A percentile compares a stretch with the other conserved stretches of the same genome.
Conservation (phyloP, 768 basidiomycete genomes). For the Suillus luteus region DNA sequence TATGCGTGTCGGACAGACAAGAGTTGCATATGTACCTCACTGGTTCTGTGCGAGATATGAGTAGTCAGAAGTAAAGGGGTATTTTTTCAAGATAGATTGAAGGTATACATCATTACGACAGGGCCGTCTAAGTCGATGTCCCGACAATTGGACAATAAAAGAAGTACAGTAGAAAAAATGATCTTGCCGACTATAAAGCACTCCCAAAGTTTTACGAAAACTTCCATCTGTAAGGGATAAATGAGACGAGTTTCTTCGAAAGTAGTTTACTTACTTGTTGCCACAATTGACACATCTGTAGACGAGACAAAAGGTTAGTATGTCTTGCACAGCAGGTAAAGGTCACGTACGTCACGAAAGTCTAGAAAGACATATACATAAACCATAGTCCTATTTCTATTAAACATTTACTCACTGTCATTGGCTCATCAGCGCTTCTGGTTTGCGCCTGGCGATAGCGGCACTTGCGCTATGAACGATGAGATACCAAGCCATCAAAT, state of each 20-base stretch:
- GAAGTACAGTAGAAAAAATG: conserved; percentile 15
- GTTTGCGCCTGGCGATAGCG: conserved; percentile 97
- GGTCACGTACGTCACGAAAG: conserved; percentile 78
- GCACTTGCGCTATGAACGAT: conserved; percentile 65
- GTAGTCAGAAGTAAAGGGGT: conserved; percentile 8
- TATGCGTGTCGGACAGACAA: background rate
- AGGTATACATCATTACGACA: conserved; percentile 28
- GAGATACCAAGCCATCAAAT: background rate
- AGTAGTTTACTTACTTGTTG: conserved; percentile 44
- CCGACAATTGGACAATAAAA: conserved; percentile 9
- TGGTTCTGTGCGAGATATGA: conserved; percentile 3
- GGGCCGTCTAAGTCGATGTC: conserved; percentile 3
- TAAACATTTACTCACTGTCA: conserved; percentile 69
- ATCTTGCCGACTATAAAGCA: conserved; percentile 7
- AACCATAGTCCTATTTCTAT: background rate
- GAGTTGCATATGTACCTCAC: background rate
- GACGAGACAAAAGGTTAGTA: conserved; percentile 3
- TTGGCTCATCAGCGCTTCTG: conserved; percentile 96
- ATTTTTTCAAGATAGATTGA: conserved; percentile 11
- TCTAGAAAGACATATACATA: conserved; percentile 43
- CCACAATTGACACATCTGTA: conserved; percentile 67
- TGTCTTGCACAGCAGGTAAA: conserved; percentile 8
- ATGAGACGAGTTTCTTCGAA: background rate
- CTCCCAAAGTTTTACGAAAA: conserved; percentile 46
- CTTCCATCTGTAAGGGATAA: conserved; percentile 52